Evolutionary conservation across 352 stramenopile genomes (phyloP), one percentile per base, ranked within the genome.

Genomic region (Pythium sukuiense): DNA sequence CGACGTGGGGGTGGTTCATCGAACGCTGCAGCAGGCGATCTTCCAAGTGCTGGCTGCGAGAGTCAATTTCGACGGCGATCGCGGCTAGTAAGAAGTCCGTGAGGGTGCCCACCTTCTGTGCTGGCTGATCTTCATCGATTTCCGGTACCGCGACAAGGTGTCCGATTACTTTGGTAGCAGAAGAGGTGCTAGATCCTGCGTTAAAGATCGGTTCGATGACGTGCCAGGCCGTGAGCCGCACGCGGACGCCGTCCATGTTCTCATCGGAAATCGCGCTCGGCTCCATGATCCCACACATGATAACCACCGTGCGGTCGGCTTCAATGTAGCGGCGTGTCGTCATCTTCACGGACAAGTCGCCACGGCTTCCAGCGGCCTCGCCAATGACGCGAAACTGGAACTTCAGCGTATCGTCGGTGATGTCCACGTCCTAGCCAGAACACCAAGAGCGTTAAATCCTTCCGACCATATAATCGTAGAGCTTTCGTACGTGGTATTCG

Each of bases 31-130:
- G 50, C 12, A 67, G 53, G 4, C 61, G 30, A 30, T 69, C 59
- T n/a, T 69, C 62, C 2, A 69, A 24, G 9, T 37, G 54, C 20
- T 58, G 54, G 14, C 63, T 49, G 0, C 55, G 8, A 24, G 45
- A 37, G n/a, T 69, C 62, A 0, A 55, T 33, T 3, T 69, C 45
- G n/a, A 59, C 13, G 0, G 45, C 39, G 24, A 69, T 33, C 2
- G 54, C 24, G 20, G 29, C 41, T 4, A 69, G 26, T n/a, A 69
- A 18, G 39, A 69, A 69, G 18, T 69, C 63, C 13, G 45, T 69
- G 54, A 69, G 48, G 2, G 46, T 43, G n/a, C 55, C 63, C 12
- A 59, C 49, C 29, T 63, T 62, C 30, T 26, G 41, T 1, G 35
- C 29, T 7, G 58, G 43, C 32, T 63, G 30, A 18, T 41, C 18